Base-by-base conservation (phyloP, 1,284 basidiomycete species). In the Mycosarcoma mackinlayi region DNA sequence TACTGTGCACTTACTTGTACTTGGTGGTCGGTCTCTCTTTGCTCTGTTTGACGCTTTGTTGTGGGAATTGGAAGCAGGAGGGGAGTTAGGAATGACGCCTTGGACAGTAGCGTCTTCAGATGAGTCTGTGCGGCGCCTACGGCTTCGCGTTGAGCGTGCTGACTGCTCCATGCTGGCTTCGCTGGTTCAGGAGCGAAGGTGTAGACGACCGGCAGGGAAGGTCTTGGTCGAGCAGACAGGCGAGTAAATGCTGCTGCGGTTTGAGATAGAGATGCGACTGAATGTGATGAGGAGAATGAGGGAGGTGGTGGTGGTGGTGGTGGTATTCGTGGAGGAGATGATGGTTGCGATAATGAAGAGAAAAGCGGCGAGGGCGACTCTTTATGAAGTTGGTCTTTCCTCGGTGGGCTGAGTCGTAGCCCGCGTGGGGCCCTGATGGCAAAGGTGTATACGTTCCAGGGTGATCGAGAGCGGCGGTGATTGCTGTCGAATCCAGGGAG, bases 1-100 rank as follows among this genome's bases (percentile, higher is more conserved):
- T n/a, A n/a, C n/a, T n/a, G n/a, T n/a, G n/a, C n/a, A n/a, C 54
- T 57, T 19, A 54, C 48, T 55, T 3, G 52, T 42, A 19, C 42
- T 45, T 11, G 52, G 27, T 39, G 41, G 60, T 23, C 41, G 38
- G 3, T 55, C 63, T 14, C 35, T 48, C 21, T 56, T 60, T 31
- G 11, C 4, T 5, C 57, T 48, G 16, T 3, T 28, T 2, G 37
- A 27, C 3, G 28, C 10, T 18, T 51, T 59, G 47, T 21, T 42
- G 23, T 11, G 23, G 31, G 24, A 46, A 33, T 42, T 33, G 47
- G 25, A 23, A 6, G 63, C 47, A 28, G 55, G 9, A 52, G 21
- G 21, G 19, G 54, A 28, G 11, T 18, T 11, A 6, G 47, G 33
- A 34, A 52, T 33, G 25, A 49, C 44, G 28, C 48, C 48, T 23